phyloP scores from a whole-genome alignment of 192 early-diverging fungal species.

The Coemansia sp. region DNA sequence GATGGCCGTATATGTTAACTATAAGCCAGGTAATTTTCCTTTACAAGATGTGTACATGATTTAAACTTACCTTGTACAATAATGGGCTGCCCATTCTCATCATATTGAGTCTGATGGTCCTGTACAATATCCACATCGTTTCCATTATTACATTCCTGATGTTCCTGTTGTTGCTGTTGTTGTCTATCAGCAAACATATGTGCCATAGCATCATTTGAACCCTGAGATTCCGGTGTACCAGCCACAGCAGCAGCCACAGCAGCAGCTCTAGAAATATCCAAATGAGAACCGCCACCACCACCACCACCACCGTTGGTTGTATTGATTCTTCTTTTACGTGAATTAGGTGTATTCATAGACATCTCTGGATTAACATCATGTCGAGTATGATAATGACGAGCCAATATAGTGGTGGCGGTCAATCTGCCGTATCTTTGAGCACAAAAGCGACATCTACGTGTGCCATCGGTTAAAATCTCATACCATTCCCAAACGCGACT shows the following conservation, averaged over 20 bases:
- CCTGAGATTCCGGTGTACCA: no score
- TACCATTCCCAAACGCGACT: conserved; percentile 53
- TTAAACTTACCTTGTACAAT: conserved; percentile 37
- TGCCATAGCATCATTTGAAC: no score
- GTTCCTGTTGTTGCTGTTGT: no score
- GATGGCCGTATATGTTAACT: no score
- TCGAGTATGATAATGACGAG: conserved; percentile 45
- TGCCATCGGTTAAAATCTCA: conserved; percentile 36
- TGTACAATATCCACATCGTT: no score
- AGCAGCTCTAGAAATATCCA: conserved; percentile 28
- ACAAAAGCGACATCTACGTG: conserved; percentile 47
- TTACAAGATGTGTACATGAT: no score
- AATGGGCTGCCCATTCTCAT: conserved; percentile 35
- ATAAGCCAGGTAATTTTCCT: no score
- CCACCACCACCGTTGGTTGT: no score
- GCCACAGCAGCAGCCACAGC: conserved; percentile 35
- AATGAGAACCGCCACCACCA: no score
- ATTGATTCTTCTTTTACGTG: no score
- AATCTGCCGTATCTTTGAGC: conserved; percentile 44
- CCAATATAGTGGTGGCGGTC: conserved; percentile 48
- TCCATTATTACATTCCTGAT: no score
- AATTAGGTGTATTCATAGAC: conserved; percentile 14
- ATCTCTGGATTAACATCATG: conserved; percentile 33
- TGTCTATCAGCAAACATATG: no score
- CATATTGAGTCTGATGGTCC: conserved; percentile 20